A percentile compares a stretch with the other conserved stretches of the same genome.
Evolutionary conservation across 2,329 filamentous ascomycete genomes (phyloP).

Genomic region (Parasarocladium wereldwijsianum): DNA sequence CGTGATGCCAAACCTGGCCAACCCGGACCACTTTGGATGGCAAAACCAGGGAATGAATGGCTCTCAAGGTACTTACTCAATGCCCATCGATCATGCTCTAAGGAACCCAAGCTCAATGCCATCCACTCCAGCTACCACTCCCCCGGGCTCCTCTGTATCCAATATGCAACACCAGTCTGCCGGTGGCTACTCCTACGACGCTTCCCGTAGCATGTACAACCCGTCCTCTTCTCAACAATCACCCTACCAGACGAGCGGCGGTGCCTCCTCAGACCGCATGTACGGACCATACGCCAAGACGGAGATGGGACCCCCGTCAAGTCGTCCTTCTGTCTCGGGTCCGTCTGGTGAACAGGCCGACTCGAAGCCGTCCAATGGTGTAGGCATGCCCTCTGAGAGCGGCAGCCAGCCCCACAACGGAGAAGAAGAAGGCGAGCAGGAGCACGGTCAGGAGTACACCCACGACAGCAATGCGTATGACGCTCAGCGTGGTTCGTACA

Average conservation of each 20-base stretch:
- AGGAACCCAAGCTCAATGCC: constrained; percentile 73
- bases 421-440: constrained; percentile 57
- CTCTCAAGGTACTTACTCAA: constrained; percentile 49
- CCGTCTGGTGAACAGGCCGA: constrained; percentile 47
- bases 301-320: constrained; percentile 75
- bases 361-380: constrained; percentile 50
- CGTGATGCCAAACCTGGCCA: constrained; percentile 59
- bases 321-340: constrained; percentile 41
- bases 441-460: constrained; percentile 73
- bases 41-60: constrained; percentile 45
- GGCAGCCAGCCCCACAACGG: constrained; percentile 36
- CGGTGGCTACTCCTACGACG: constrained; percentile 58
- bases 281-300: constrained; percentile 63
- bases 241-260: constrained; percentile 48
- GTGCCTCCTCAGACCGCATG: constrained; percentile 41
- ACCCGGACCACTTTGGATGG: constrained; percentile 73
- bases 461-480: constrained; percentile 68
- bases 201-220: constrained; percentile 65
- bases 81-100: constrained; percentile 58
- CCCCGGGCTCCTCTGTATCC: constrained; percentile 62
- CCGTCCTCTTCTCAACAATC: constrained; percentile 53
- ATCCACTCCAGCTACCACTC: constrained; percentile 80
- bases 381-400: constrained; percentile 40
- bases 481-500: constrained; percentile 58
- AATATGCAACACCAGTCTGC: constrained; percentile 66